Base-by-base conservation (phyloP, 2,329 filamentous ascomycete genomes). In the Talaromyces atroroseus region DNA sequence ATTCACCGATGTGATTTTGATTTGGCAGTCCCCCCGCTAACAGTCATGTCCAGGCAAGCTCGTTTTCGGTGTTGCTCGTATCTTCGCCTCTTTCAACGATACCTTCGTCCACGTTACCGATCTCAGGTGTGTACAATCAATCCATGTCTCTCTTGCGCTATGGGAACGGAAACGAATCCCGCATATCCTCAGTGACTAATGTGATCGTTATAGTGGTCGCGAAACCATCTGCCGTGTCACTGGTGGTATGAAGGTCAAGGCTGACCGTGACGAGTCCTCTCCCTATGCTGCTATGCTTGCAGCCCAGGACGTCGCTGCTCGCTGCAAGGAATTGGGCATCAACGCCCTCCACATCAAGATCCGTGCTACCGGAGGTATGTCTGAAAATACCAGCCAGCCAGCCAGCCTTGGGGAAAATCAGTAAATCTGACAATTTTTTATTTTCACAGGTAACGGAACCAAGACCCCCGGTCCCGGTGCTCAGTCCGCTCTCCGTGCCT, bases 201-300 rank as follows among this genome's bases (percentile, higher is more conserved):
- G 74, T 83, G 81, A 80, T 80, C 14, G 85, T 85, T 83, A 77
- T 82, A 95, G 90, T 82, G 94, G 94, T 82, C 94, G 94, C 81
- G 94, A 99, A 89, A 99, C 95, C 82, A 96, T 99, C 83, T 90
- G 86, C 86, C 92, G 94, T 90, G 92, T 99, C 70, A 99, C 95
- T 73, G 94, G 95, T 83, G 95, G 95, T 76, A 99, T 99, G 94
- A 99, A 99, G 86, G 94, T 99, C 86, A 99, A 99, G 89, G 92
- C 92, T 80, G 92, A 99, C 76, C 92, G 94, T 85, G 94, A 99
- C 82, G 94, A 99, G 85, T 97, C 92, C 73, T 97, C 94, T 68
- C 94, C 94, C 72, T 99, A 99, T 85, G 94, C 94, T 74, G 94
- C 94, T 81, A 99, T 99, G 94, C 92, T 99, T 89, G 94, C 94